Percentiles rank a stretch among this genome's conserved stretches.
These are phyloP conservation scores for Coniochaeta sp. DNA, from an alignment of 2,329 filamentous ascomycete genomes.

Conservation along the genomic window DNA sequence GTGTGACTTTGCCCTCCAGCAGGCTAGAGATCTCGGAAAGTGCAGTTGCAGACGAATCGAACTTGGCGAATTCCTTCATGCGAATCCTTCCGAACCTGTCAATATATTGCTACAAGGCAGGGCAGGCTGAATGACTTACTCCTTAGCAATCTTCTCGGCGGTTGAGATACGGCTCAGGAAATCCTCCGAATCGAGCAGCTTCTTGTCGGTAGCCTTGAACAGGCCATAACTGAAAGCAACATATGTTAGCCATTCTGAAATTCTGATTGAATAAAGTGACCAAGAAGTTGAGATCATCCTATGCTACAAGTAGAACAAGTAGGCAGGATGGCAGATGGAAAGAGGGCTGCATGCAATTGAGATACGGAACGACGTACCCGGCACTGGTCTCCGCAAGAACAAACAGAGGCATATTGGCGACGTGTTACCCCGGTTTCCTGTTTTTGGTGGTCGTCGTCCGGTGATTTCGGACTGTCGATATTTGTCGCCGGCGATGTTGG, in stretches of 20 bases:
- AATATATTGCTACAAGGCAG: conserved; percentile 4
- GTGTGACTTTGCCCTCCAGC: conserved; percentile 90
- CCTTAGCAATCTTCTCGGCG: conserved; percentile 76
- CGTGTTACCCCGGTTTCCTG: conserved; percentile 9
- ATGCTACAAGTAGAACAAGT: not conserved
- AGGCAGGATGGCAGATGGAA: conserved; percentile 1
- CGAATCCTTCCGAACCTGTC: conserved; percentile 56
- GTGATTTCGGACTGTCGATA: conserved; percentile 4
- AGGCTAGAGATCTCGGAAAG: conserved; percentile 84
- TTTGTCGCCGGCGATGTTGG: conserved; percentile 8
- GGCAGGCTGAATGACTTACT: conserved; percentile 51
- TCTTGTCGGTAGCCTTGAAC: conserved; percentile 98
- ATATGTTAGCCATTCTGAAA: conserved; percentile 19
- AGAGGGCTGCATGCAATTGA: conserved; percentile 12
- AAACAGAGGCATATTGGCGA: conserved; percentile 71
- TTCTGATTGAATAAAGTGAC: not conserved
- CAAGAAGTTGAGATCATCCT: not conserved
- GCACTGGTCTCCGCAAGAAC: conserved; percentile 91
- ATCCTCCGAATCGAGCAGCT: conserved; percentile 76
- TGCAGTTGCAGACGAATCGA: conserved; percentile 84
- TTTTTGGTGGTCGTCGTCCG: not conserved
- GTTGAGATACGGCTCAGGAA: conserved; percentile 70
- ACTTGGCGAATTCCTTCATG: conserved; percentile 95
- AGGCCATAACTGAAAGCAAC: conserved; percentile 72
- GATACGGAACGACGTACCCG: conserved; percentile 41